A percentile compares a stretch with the other conserved stretches of the same genome.
Evolutionary conservation across 1,284 basidiomycete species (phyloP).

Genomic region (Leucoagaricus sp.): DNA sequence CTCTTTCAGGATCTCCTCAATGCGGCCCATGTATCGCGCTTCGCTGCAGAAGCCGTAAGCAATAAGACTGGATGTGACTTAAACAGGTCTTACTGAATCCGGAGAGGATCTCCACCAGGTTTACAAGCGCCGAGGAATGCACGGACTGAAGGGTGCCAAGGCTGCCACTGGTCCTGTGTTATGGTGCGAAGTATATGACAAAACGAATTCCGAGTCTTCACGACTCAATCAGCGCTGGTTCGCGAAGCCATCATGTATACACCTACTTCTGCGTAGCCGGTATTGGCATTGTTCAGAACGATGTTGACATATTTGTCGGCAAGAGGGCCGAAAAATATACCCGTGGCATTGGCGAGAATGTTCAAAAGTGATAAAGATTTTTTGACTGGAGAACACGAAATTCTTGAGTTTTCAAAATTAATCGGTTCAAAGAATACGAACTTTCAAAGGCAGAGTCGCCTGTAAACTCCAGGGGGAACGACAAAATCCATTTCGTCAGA

Average conservation of each 20-base stretch:
- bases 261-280: conserved; percentile 81
- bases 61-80: conserved; percentile 1
- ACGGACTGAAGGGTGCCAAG: conserved; percentile 69
- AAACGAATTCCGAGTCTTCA: conserved; percentile 71
- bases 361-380: conserved; percentile 66
- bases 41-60: conserved; percentile 39
- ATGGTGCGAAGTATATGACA: conserved; percentile 69
- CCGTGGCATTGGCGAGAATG: conserved; percentile 59
- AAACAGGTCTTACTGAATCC: conserved; percentile 45
- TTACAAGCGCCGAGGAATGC: conserved; percentile 69
- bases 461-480: conserved; percentile 79
- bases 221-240: conserved; percentile 11
- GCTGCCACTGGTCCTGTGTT: conserved; percentile 70
- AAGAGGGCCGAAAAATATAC: conserved; percentile 65
- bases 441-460: conserved; percentile 77
- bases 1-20: conserved; percentile 55
- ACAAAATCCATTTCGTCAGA: conserved; percentile 80
- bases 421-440: conserved; percentile 35
- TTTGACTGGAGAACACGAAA: conserved; percentile 49
- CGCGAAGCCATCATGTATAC: neutral
- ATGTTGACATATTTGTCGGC: conserved; percentile 69
- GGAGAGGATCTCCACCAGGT: conserved; percentile 65
- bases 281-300: conserved; percentile 77
- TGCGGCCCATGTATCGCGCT: conserved; percentile 55
- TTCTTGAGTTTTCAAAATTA: conserved; percentile 15